Base-by-base conservation (phyloP, 2,329 filamentous ascomycete genomes). In the Magnaporthiopsis rhizophila region DNA sequence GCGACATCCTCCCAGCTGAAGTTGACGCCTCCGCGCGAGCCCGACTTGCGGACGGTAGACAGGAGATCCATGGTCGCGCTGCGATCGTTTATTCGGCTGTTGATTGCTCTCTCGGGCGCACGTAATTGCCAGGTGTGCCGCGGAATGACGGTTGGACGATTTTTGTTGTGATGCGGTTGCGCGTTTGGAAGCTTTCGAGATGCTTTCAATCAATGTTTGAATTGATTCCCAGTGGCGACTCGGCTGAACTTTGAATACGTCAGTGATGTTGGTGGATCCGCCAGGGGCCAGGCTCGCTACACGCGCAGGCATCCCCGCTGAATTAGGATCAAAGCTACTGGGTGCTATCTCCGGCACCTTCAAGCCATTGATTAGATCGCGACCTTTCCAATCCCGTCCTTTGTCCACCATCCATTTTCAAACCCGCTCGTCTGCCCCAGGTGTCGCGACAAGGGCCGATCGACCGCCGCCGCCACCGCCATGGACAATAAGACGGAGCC, bases 1-100 rank as follows among this genome's bases (percentile, higher is more conserved):
- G 94, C 89, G 73, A 99, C 94, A 70, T 97, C 92, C 69, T 94
- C 90, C 95, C 95, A 98, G 78, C 89, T 93, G 80, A 99, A 99
- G 76, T 97, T 92, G 76, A 90, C 90, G 73, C 95, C 95, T 72
- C 95, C 95, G 69, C 95, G 89, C 71, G 92, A 95, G 75, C 96
- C 94, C 24, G 83, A 79, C 78, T 99, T 98, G 72, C 93, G 91
- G 67, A 99, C 89, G 58, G 90, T 92, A 66, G 93, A 91, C 64
- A 98, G 86, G 64, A 99, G 85, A 83, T 99, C 95, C 95, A 99
- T 97, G 65, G 66, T 56, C 15, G 45, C 50, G 15, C 60, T 60
- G 34, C 45, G 63, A n/a, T 30, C 56, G 15, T n/a, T 63, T 4
- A 3, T 3, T 12, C 13, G 38, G 21, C 21, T 53, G 21, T n/a